These are phyloP conservation scores for Penicillium cataractarum DNA, from an alignment of 495 filamentous ascomycete species.

Conservation along the genomic window DNA sequence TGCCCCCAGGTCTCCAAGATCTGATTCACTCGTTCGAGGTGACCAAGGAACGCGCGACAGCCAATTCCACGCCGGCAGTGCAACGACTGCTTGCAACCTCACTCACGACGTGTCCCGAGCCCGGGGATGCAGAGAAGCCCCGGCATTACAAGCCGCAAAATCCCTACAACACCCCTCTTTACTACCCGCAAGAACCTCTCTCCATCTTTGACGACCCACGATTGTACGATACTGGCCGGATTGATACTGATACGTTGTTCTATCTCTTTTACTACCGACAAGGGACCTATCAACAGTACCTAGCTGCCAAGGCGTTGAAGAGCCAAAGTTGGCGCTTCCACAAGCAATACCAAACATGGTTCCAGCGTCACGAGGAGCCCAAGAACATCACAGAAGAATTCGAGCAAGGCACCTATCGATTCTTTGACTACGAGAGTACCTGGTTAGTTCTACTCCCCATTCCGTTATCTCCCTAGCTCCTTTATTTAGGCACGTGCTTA, in stretches of 20 bases:
- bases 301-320: slow-evolving; percentile 95
- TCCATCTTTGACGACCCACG: slow-evolving; percentile 87
- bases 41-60: slow-evolving; percentile 66
- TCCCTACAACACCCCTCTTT: slow-evolving; percentile 74
- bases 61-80: slow-evolving; percentile 61
- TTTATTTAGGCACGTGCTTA: slow-evolving; percentile 16
- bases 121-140: slow-evolving; percentile 78
- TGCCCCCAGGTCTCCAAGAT: slow-evolving; percentile 89
- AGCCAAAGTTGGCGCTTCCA: slow-evolving; percentile 98
- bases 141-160: slow-evolving; percentile 81
- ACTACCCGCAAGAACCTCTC: slow-evolving; percentile 91
- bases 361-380: slow-evolving; percentile 96
- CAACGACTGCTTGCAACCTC: slow-evolving; percentile 75
- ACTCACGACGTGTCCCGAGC: slow-evolving; percentile 69
- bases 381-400: slow-evolving; percentile 98
- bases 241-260: slow-evolving; percentile 96
- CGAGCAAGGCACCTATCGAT: slow-evolving; percentile 97
- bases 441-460: slow-evolving; percentile 64
- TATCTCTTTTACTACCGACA: slow-evolving; percentile 99
- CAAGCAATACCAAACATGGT: slow-evolving; percentile 99
- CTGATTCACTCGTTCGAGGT: slow-evolving; percentile 87
- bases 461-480: neutral
- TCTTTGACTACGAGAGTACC: slow-evolving; percentile 99
- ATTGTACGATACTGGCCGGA: slow-evolving; percentile 72
- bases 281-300: slow-evolving; percentile 90